Conservation (phyloP, 768 basidiomycete species). For the Neoboletus subvelutipes region DNA sequence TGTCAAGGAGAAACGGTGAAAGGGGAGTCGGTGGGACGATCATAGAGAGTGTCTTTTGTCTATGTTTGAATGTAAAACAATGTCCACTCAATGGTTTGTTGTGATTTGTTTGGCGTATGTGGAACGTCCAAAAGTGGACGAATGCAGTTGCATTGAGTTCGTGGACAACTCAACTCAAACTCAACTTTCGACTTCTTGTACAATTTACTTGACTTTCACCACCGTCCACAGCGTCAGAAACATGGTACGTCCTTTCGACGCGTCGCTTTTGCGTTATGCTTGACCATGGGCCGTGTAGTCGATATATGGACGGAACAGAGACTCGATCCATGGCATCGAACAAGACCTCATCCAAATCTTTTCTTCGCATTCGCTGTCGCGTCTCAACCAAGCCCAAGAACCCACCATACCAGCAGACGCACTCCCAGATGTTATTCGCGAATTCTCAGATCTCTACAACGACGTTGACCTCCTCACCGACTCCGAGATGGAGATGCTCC, state of each 20-base stretch:
- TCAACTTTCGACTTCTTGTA: slow-evolving; percentile 7
- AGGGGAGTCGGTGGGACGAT: not conserved
- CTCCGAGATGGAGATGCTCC: slow-evolving; percentile 62
- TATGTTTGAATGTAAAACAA: not conserved
- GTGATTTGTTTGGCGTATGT: slow-evolving; percentile 25
- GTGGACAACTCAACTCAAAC: slow-evolving; percentile 7
- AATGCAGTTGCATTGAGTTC: not conserved
- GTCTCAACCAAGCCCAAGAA: slow-evolving; percentile 56
- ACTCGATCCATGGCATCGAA: slow-evolving; percentile 72
- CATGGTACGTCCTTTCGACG: slow-evolving; percentile 26
- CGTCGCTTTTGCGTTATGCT: slow-evolving; percentile 1
- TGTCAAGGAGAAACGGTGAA: slow-evolving; percentile 69
- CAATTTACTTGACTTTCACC: slow-evolving; percentile 1
- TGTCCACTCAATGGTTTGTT: slow-evolving; percentile 3
- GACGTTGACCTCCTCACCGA: slow-evolving; percentile 62
- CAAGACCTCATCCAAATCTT: slow-evolving; percentile 68
- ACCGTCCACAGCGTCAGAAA: slow-evolving; percentile 8
- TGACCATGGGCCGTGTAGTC: slow-evolving; percentile 23
- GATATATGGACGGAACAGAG: slow-evolving; percentile 57
- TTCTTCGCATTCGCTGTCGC: slow-evolving; percentile 58
- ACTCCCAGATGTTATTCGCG: slow-evolving; percentile 68
- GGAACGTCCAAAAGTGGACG: slow-evolving; percentile 7
- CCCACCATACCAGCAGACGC: slow-evolving; percentile 67
- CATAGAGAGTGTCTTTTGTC: not conserved
- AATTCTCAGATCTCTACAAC: slow-evolving; percentile 58